phyloP scores from a whole-genome alignment of 1,284 basidiomycete genomes.

The Ganoderma sinense region DNA sequence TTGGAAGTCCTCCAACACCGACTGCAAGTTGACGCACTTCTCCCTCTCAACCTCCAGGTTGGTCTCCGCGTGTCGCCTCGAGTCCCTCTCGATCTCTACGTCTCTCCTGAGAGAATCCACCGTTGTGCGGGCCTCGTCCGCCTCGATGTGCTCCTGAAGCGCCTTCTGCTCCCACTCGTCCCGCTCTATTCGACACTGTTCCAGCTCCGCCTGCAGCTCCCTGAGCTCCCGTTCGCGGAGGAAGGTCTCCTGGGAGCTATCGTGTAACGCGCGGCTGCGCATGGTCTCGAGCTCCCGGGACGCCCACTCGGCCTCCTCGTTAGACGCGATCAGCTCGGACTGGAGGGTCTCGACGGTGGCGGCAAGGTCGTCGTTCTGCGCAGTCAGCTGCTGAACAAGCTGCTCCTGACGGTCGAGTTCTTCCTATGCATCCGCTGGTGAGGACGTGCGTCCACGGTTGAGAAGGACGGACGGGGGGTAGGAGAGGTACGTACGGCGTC shows the following conservation, averaged over 20 bases:
- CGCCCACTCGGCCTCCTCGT: slow-evolving; percentile 76
- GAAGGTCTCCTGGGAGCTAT: slow-evolving; percentile 74
- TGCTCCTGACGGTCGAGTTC: slow-evolving; percentile 92
- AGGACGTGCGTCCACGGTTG: slow-evolving; percentile 28
- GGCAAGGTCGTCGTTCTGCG: slow-evolving; percentile 78
- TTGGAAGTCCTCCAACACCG: slow-evolving; percentile 96
- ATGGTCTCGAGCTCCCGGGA: slow-evolving; percentile 74
- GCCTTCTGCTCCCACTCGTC: slow-evolving; percentile 90
- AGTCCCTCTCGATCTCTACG: slow-evolving; percentile 68
- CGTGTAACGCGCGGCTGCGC: slow-evolving; percentile 66
- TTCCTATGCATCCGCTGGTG: slow-evolving; percentile 41
- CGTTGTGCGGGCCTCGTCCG: slow-evolving; percentile 71
- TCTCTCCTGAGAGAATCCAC: no score
- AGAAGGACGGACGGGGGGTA: slow-evolving; percentile 17
- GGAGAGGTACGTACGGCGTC: slow-evolving; percentile 87
- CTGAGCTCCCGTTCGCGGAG: slow-evolving; percentile 83
- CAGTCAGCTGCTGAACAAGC: slow-evolving; percentile 76
- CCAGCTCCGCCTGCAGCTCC: slow-evolving; percentile 84
- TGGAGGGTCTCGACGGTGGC: slow-evolving; percentile 79
- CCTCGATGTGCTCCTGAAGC: slow-evolving; percentile 74
- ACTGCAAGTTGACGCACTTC: slow-evolving; percentile 86
- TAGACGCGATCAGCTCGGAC: slow-evolving; percentile 76
- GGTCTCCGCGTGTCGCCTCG: slow-evolving; percentile 57
- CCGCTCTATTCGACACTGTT: slow-evolving; percentile 82
- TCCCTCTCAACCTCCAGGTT: slow-evolving; percentile 77